Base-by-base conservation (phyloP, 1,139 yeast species). In the Wickerhamomyces sp. region DNA sequence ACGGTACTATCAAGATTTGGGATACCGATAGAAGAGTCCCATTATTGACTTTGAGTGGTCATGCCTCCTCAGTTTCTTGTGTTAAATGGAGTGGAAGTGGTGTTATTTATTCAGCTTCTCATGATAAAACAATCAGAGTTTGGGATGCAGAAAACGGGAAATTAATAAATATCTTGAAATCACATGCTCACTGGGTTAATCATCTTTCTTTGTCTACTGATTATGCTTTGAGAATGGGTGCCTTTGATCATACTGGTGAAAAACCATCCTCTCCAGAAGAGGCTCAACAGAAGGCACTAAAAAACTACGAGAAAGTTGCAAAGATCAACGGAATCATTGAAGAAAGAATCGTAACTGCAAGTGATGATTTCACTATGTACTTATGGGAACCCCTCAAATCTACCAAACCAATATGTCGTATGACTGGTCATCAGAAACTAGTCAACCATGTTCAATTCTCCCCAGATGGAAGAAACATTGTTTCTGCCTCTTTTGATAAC, bases 131-230 rank as follows among this genome's bases (percentile, higher is more conserved):
- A 4, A 85, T 93, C 54, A 84, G 84, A 64, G 88, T 88, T 1
- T 93, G 99, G 99, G 94, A 88, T 60, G 73, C 83, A 44, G 84
- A 84, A 23, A 76, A 76, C 39, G 97, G 97, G 26, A 81, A 79
- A 57, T 79, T 95, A 56, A 74, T 88, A 38, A 90, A 86, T 60
- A 82, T 88, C 1, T 70, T 93, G 53, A 83, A 82, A 63, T 79
- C 94, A 40, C 99, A 93, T 64, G 98, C 95, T 3, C 99, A 94
- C 66, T 93, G 99, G 98, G 95, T 93, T 42, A 93, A 93, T 63
- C 98, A 93, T 66, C 73, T 93, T 52, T 86, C 97, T 0, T 71
- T 93, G 40, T 87, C 96, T 2, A 91, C 98, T 0, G 99, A 93
- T 61, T 84, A 84, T 59, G 95, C 82, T 0, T 69, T 93, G 45